Evolutionary conservation across 2,329 filamentous ascomycete genomes (phyloP).

Genomic region (Pseudogymnoascus sp.): DNA sequence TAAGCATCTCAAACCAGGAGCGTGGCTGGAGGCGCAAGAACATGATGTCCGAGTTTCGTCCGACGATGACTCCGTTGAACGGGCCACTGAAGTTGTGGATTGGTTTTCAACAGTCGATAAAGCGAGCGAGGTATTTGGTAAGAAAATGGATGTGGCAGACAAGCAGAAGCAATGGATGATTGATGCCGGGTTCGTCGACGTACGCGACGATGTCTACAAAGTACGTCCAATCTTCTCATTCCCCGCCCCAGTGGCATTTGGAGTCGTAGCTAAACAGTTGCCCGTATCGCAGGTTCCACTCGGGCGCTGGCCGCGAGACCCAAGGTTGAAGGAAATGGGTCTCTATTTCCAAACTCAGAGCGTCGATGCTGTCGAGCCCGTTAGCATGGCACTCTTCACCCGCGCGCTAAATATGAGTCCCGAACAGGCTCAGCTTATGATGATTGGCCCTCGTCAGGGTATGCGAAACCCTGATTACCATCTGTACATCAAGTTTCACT

Average conservation of each 20-base stretch:
- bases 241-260: background rate
- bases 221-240: background rate
- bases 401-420: slow-evolving; percentile 12
- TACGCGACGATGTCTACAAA: slow-evolving; percentile 19
- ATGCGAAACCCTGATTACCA: slow-evolving; percentile 14
- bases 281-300: slow-evolving; percentile 24
- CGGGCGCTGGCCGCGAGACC: slow-evolving; percentile 32
- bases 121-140: slow-evolving; percentile 13
- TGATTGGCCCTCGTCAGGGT: slow-evolving; percentile 12
- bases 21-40: slow-evolving; percentile 15
- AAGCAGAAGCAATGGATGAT: slow-evolving; percentile 18
- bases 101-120: slow-evolving; percentile 13
- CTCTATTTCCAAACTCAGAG: slow-evolving; percentile 14
- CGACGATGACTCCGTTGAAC: slow-evolving; percentile 18
- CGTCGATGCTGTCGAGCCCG: slow-evolving; percentile 14
- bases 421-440: slow-evolving; percentile 12
- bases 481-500: slow-evolving; percentile 14
- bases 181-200: slow-evolving; percentile 34
- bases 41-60: slow-evolving; percentile 17
- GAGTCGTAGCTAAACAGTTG: background rate
- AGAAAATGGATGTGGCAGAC: slow-evolving; percentile 13
- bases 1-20: slow-evolving; percentile 14
- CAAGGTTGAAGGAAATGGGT: slow-evolving; percentile 31
- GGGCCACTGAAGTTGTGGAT: slow-evolving; percentile 9
- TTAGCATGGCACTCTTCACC: slow-evolving; percentile 14